These are phyloP conservation scores for Echeveria elegans DNA, from an alignment of 164 flowering plant genomes.

Conservation along the genomic window DNA sequence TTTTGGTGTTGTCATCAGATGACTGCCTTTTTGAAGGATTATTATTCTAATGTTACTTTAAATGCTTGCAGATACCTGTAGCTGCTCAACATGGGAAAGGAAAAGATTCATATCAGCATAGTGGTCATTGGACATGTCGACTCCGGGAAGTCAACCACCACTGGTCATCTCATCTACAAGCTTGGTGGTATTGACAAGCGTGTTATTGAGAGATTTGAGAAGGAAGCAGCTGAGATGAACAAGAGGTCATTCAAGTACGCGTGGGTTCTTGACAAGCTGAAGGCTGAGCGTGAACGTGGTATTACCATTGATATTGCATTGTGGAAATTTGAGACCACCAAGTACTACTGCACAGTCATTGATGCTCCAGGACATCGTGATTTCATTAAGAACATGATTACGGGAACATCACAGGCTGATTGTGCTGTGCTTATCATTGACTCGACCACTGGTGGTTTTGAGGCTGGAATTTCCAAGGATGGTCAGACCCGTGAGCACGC, in stretches of 20 bases:
- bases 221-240: slow-evolving; percentile 93
- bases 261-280: slow-evolving; percentile 78
- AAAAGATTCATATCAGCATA: slow-evolving; percentile 49
- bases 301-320: slow-evolving; percentile 76
- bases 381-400: slow-evolving; percentile 84
- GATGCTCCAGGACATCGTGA: slow-evolving; percentile 89
- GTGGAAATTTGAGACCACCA: slow-evolving; percentile 84
- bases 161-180: slow-evolving; percentile 79
- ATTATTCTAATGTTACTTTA: too few relatives aligned
- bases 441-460: slow-evolving; percentile 63
- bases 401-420: slow-evolving; percentile 83
- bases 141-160: slow-evolving; percentile 67
- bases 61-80: background rate
- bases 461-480: slow-evolving; percentile 84
- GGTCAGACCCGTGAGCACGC: slow-evolving; percentile 92
- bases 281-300: slow-evolving; percentile 90
- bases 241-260: slow-evolving; percentile 83
- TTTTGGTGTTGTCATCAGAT: too few relatives aligned
- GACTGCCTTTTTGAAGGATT: background rate
- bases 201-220: slow-evolving; percentile 80
- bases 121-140: slow-evolving; percentile 75
- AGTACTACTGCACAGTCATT: slow-evolving; percentile 79
- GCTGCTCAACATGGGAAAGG: slow-evolving; percentile 38
- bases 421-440: slow-evolving; percentile 50
- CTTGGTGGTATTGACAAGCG: slow-evolving; percentile 90